Percentiles rank a stretch among this genome's conserved stretches.
These are phyloP conservation scores for Ammopiptanthus mongolicus DNA, from an alignment of 306 rosid species.

Conservation along the genomic window DNA sequence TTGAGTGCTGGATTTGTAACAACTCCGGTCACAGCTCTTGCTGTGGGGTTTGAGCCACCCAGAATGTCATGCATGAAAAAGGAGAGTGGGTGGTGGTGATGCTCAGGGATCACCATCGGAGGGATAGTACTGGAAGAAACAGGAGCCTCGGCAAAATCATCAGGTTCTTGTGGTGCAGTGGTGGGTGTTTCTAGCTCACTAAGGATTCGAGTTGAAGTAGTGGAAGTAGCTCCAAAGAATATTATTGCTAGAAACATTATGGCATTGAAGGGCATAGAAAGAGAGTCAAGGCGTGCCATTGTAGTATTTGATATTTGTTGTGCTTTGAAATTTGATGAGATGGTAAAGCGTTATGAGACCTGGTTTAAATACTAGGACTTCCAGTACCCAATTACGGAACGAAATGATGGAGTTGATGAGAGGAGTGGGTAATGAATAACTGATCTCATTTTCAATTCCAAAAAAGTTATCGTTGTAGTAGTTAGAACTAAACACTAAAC, in stretches of 20 bases:
- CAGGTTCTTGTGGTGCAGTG: conserved; percentile 7
- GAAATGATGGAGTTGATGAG: conserved; percentile 40
- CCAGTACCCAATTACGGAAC: not conserved
- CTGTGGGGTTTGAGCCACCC: conserved; percentile 59
- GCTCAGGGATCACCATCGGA: conserved; percentile 8
- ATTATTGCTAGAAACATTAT: conserved; percentile 25
- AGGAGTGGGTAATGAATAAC: conserved; percentile 3
- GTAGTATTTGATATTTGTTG: not conserved
- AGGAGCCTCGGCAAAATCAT: conserved; percentile 21
- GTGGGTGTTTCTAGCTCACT: conserved; percentile 16
- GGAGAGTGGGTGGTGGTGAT: conserved; percentile 14
- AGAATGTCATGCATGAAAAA: conserved; percentile 63
- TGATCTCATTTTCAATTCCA: conserved; percentile 6
- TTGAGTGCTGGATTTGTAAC: conserved; percentile 56
- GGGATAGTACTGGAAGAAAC: conserved; percentile 22
- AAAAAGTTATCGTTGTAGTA: conserved; percentile 8
- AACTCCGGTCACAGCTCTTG: conserved; percentile 51
- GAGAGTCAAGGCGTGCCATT: conserved; percentile 32
- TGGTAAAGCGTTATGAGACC: not conserved
- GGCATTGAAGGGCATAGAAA: conserved; percentile 12
- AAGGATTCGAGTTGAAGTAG: conserved; percentile 36
- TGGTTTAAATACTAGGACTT: conserved; percentile 2
- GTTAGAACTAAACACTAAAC: conserved; percentile 31
- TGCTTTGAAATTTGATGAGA: not conserved
- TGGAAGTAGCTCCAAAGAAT: conserved; percentile 23